These are phyloP conservation scores for Quercus lobata DNA, from an alignment of 331 rosid genomes.

Conservation along the genomic window DNA sequence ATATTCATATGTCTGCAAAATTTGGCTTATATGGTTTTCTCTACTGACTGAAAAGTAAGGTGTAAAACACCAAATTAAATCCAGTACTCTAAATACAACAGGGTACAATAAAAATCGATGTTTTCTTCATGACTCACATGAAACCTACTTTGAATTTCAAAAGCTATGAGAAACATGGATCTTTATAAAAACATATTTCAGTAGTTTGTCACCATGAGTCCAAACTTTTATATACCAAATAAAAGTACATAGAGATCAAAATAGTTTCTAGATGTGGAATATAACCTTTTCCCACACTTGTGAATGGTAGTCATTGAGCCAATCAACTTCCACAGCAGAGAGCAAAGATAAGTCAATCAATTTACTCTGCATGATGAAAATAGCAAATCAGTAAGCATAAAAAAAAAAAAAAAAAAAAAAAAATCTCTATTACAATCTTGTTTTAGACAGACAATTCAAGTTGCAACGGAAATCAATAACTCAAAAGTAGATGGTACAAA, in stretches of 20 bases:
- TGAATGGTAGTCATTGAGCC: conserved; percentile 86
- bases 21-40: no score
- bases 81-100: neutral
- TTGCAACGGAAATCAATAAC: neutral
- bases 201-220: neutral
- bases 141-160: neutral
- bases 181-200: neutral
- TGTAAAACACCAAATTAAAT: no score
- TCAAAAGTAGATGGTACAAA: neutral
- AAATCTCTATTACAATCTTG: neutral
- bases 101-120: neutral
- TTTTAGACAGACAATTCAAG: neutral
- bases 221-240: neutral
- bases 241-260: neutral
- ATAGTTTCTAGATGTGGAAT: neutral
- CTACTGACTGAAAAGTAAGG: no score
- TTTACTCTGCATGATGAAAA: conserved; percentile 63
- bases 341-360: conserved; percentile 74
- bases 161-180: neutral
- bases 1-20: no score
- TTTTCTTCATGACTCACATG: neutral
- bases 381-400: conserved; percentile 2
- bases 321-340: conserved; percentile 58
- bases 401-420: neutral
- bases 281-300: conserved; percentile 91